Percentiles rank a stretch among this genome's conserved stretches.
These are phyloP conservation scores for Hypoxylon sp. DNA, from an alignment of 2,329 filamentous ascomycete species.

Conservation along the genomic window DNA sequence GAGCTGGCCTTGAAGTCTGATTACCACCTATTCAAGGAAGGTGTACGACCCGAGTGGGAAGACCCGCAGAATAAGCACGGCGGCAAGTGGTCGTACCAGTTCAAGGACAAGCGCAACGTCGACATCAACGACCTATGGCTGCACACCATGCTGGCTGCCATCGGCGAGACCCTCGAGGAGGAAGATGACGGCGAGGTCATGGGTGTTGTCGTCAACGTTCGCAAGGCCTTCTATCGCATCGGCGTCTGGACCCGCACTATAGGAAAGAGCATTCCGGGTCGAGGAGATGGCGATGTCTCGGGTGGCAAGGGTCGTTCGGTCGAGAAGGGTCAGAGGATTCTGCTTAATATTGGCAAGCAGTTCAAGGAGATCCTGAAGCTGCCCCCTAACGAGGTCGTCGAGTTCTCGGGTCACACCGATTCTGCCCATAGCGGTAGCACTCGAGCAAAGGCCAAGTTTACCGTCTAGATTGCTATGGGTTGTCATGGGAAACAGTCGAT, in stretches of 20 bases:
- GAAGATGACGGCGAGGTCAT: slow-evolving; percentile 97
- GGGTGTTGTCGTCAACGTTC: slow-evolving; percentile 99
- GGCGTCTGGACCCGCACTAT: slow-evolving; percentile 97
- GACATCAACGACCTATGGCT: slow-evolving; percentile 97
- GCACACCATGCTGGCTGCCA: slow-evolving; percentile 95
- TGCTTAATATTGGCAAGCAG: slow-evolving; percentile 85
- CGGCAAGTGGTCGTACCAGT: slow-evolving; percentile 98
- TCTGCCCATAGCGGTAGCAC: slow-evolving; percentile 93
- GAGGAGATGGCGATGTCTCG: slow-evolving; percentile 79
- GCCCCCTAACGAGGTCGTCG: slow-evolving; percentile 81
- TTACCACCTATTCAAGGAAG: slow-evolving; percentile 99
- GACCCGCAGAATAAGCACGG: slow-evolving; percentile 99
- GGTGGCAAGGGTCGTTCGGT: slow-evolving; percentile 82
- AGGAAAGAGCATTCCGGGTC: slow-evolving; percentile 84
- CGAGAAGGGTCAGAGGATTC: slow-evolving; percentile 88
- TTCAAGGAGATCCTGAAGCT: slow-evolving; percentile 96
- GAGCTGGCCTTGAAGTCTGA: slow-evolving; percentile 98
- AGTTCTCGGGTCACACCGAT: slow-evolving; percentile 98
- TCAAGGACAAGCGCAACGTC: slow-evolving; percentile 93
- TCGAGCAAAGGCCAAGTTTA: slow-evolving; percentile 94
- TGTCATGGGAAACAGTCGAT: not conserved
- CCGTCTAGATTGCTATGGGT: slow-evolving; percentile 70
- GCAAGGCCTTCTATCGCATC: slow-evolving; percentile 98
- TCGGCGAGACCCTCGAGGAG: slow-evolving; percentile 96
- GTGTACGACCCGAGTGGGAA: slow-evolving; percentile 98